Conservation (phyloP, 1,284 basidiomycete species). For the Pseudozyma sp. region DNA sequence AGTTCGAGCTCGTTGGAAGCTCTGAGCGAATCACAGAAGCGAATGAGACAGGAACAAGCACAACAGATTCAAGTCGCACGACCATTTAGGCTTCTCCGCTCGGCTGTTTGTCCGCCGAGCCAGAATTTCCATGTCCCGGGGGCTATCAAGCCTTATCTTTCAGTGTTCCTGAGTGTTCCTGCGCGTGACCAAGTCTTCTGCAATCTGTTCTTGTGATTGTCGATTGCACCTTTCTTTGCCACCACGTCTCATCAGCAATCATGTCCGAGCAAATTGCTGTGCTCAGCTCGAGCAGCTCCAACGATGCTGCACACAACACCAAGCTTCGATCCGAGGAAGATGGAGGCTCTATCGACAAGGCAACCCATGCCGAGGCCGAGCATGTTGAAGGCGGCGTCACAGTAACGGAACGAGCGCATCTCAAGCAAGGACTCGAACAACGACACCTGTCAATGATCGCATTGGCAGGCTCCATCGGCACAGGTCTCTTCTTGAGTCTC, state of each 20-base stretch:
- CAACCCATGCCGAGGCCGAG: conserved; percentile 1
- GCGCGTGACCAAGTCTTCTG: not conserved
- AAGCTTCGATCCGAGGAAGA: conserved; percentile 41
- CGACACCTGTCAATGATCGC: conserved; percentile 61
- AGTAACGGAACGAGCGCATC: conserved; percentile 20
- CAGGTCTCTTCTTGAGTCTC: conserved; percentile 54
- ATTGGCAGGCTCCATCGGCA: conserved; percentile 57
- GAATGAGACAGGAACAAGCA: too few species aligned
- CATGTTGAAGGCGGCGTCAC: conserved; percentile 24
- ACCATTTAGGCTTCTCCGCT: too few species aligned
- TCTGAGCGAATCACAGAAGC: too few species aligned
- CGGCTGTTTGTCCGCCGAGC: too few species aligned
- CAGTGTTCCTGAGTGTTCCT: too few species aligned
- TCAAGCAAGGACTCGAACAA: conserved; percentile 50
- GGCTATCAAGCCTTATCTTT: too few species aligned
- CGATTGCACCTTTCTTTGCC: not conserved
- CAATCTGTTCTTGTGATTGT: not conserved
- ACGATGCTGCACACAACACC: conserved; percentile 27
- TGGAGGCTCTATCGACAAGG: conserved; percentile 22
- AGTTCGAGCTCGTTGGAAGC: too few species aligned
- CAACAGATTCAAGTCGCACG: too few species aligned
- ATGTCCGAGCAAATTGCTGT: conserved; percentile 8
- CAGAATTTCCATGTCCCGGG: too few species aligned
- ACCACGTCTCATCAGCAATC: conserved; percentile 10
- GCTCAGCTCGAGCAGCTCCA: conserved; percentile 11